These are phyloP conservation scores for Ophiosphaerella korrae DNA, from an alignment of 2,329 filamentous ascomycete genomes.

Conservation along the genomic window DNA sequence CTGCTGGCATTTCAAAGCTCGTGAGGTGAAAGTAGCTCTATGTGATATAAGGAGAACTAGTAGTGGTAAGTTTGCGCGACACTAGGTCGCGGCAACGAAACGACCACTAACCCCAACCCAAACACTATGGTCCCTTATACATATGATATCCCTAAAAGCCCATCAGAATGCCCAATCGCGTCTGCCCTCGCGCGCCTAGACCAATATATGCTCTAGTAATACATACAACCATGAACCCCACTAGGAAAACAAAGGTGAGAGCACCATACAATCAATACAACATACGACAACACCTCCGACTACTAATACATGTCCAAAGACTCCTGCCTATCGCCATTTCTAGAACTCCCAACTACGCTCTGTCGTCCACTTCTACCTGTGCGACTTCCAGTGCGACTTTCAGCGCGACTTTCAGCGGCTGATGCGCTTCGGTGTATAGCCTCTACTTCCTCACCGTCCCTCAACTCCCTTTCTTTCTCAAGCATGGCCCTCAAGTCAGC, in stretches of 20 bases:
- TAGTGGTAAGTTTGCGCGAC: too few relatives aligned
- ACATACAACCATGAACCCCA: conserved; percentile 5
- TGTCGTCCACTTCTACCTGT: conserved; percentile 20
- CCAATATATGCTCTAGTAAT: neutral
- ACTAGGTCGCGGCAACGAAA: too few relatives aligned
- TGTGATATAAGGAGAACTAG: too few relatives aligned
- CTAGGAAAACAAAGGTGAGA: conserved; percentile 1
- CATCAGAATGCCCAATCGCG: too few relatives aligned
- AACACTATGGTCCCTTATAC: too few relatives aligned
- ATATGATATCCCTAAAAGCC: too few relatives aligned
- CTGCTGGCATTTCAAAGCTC: too few relatives aligned
- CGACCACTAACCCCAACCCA: too few relatives aligned
- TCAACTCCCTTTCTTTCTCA: conserved; percentile 58
- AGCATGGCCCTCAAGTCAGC: conserved; percentile 70
- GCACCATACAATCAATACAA: neutral
- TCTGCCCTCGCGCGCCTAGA: neutral
- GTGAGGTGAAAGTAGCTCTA: too few relatives aligned
- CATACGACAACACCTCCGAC: neutral
- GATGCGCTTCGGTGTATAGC: conserved; percentile 23
- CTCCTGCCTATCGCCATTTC: conserved; percentile 13
- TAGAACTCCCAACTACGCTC: conserved; percentile 25
- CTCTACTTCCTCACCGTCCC: conserved; percentile 22
- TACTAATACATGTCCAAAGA: conserved; percentile 29
- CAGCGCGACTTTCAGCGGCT: conserved; percentile 24
- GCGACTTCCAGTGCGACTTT: conserved; percentile 24